These are phyloP conservation scores for Fraxinus dipetala DNA, from an alignment of 305 asterid species.

Conservation along the genomic window DNA sequence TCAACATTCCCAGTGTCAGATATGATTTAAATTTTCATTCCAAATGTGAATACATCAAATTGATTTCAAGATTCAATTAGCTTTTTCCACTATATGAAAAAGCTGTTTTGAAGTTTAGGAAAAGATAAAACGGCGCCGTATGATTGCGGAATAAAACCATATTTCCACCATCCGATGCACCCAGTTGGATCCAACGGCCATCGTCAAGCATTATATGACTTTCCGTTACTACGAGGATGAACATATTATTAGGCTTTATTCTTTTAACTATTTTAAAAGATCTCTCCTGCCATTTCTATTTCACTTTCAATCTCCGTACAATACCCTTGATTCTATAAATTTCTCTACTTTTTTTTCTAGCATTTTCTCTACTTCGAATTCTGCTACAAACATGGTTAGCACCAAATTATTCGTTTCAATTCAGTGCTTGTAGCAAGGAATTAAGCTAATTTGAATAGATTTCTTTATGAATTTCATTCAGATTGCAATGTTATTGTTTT, in stretches of 20 bases:
- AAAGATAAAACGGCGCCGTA: slow-evolving; percentile 40
- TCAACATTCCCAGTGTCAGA: background rate
- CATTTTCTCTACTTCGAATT: background rate
- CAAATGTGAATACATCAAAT: background rate
- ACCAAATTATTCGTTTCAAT: background rate
- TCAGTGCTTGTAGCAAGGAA: background rate
- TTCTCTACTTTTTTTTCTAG: background rate
- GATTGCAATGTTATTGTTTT: background rate
- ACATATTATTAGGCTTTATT: background rate
- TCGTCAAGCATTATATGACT: slow-evolving; percentile 5
- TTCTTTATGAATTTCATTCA: background rate
- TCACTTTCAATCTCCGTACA: background rate
- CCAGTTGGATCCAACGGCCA: slow-evolving; percentile 29
- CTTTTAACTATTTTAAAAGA: slow-evolving; percentile 6
- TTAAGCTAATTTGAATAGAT: slow-evolving; percentile 8
- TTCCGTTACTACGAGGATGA: slow-evolving; percentile 4
- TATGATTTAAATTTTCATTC: background rate
- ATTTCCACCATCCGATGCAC: slow-evolving; percentile 19
- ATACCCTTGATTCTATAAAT: slow-evolving; percentile 13
- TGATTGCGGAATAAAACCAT: slow-evolving; percentile 42
- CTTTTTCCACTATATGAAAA: background rate
- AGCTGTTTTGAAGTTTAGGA: background rate
- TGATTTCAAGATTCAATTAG: background rate
- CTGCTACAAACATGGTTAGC: background rate
- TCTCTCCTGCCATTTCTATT: background rate